Evolutionary conservation across 306 rosid species (phyloP), one percentile per base, ranked within the genome.

Genomic region (Herpetospermum pedunculosum): DNA sequence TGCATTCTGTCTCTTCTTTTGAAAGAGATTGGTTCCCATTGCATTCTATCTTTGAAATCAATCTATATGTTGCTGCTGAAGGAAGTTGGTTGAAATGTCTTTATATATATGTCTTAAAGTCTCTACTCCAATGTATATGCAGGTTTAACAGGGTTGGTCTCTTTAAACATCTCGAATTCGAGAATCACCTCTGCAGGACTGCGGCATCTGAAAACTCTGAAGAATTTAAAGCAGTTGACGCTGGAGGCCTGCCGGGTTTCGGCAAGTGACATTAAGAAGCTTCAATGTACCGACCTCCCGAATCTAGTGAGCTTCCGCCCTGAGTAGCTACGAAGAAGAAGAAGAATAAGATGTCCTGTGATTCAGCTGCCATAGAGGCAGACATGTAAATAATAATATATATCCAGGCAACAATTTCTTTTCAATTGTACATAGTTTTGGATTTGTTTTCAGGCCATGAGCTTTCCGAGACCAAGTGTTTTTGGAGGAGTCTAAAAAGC

Each of bases 231-330:
- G 78, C 90, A 95, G 34, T 84, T 94, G 79, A 89, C 97, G 2
- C 80, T 94, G 77, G 99, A 94, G 76, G 84, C 89, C 50, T 94
- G 96, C 81, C 87, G 86, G 86, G 96, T 94, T 69, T 83, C 95
- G 19, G 89, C 85, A 54, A 80, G 75, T 26, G 96, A 91, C 74
- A 84, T 91, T 25, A 89, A 83, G 89, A 91, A 84, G 87, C 89
- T 94, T 76, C 91, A 84, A 77, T 81, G 72, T 23, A 85, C 65
- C 14, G 77, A 91, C 85, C 96, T 94, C 65, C 97, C 91, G 1
- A 83, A 94, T 76, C 84, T 94, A 78, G 89, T 89, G 37, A 94
- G 88, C 88, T 91, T 89, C 85, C 88, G 97, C 28, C 97, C 98
- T 0, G 96, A 87, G 83, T 89, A 89, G 82, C 52, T 35, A 4